These are phyloP conservation scores for Podospora pseudoanserina DNA, from an alignment of 495 filamentous ascomycete species.

Conservation along the genomic window DNA sequence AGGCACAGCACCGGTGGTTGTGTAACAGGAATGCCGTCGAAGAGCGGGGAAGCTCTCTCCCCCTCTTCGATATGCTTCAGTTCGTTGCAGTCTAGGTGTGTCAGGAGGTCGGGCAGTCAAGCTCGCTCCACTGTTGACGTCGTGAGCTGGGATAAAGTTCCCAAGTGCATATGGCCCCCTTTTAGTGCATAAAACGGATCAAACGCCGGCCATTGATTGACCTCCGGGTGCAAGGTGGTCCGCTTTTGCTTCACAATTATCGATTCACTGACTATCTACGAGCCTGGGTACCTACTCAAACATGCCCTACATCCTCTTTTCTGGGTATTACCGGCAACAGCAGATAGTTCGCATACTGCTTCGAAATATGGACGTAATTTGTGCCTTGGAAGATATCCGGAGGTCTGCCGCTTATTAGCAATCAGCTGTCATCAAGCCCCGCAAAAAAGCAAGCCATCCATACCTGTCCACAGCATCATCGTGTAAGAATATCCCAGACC, in stretches of 20 bases:
- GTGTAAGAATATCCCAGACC: slow-evolving; percentile 56
- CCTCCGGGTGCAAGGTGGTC: not conserved
- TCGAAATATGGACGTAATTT: slow-evolving; percentile 57
- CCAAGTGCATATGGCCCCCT: not conserved
- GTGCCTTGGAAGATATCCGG: slow-evolving; percentile 11
- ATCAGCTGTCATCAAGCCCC: not conserved
- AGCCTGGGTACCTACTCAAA: too few species aligned
- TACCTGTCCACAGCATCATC: slow-evolving; percentile 39
- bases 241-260: not conserved
- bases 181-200: not conserved
- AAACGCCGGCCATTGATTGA: not conserved
- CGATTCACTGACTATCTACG: too few species aligned
- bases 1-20: slow-evolving; percentile 1
- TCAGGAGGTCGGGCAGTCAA: not conserved
- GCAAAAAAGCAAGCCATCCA: slow-evolving; percentile 8
- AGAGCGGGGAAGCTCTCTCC: not conserved
- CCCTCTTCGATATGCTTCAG: not conserved
- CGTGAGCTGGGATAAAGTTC: not conserved
- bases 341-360: slow-evolving; percentile 50
- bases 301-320: too few species aligned
- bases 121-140: not conserved
- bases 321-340: slow-evolving; percentile 53
- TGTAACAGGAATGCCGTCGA: not conserved
- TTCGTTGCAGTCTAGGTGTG: not conserved
- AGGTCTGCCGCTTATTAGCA: not conserved